Base-by-base conservation (phyloP, 1,139 yeast genomes). In the Saccharomyces pastorianus region DNA sequence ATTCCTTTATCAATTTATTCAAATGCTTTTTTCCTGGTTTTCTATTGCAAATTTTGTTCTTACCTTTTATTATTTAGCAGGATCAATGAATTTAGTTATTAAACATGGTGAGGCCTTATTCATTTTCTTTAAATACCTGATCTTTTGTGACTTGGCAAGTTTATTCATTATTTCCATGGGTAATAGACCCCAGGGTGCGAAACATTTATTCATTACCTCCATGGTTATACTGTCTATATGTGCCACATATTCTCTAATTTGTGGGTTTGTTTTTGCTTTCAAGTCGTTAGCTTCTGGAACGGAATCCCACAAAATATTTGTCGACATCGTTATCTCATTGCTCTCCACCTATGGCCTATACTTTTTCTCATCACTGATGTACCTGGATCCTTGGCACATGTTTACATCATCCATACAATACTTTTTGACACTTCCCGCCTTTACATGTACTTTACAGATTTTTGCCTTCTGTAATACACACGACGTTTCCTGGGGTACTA, bases 401-500 rank as follows among this genome's bases (percentile, higher is more conserved):
- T 49, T 90, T 51, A 85, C 96, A 1, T 89, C 96, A 50, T 83
- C 95, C 0, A 59, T 84, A 11, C 97, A 90, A 71, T 90, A 90
- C 74, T 88, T 90, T 72, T 70, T 89, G 65, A 80, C 91, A 77
- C 77, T 90, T 54, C 97, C 98, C n/a, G 84, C 93, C 0, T 90
- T 88, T 69, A 85, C 95, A 2, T 88, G 96, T 72, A 86, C 96
- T 0, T 75, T 90, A 58, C 97, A 90, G 71, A 88, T 90, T 55
- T 90, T 88, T 73, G 96, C 98, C 1, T 88, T 89, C 70, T 90
- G 98, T 73, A 90, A 90, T 68, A 89, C 96, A 4, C 96, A 90
- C 72, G 97, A 90, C 76, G 96, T 90, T 52, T 86, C 96, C 0
- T 91, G 97, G 97, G 97, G 97, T 71, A 91, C 97, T 0, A 90